These are phyloP conservation scores for Climacium dendroides DNA, from an alignment of 225 moss, liverwort and hornwort species.

Conservation along the genomic window DNA sequence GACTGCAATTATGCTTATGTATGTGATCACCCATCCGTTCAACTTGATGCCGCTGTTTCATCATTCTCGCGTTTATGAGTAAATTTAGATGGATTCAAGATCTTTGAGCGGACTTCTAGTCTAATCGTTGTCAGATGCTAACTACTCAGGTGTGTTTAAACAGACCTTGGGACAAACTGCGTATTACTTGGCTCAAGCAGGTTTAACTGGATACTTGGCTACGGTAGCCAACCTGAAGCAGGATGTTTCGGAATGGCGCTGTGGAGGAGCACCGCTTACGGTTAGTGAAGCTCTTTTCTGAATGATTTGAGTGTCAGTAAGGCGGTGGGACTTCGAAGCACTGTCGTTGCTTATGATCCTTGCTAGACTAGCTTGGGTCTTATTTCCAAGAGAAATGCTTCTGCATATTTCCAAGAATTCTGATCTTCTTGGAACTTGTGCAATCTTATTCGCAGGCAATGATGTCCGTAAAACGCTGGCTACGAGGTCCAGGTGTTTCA, in stretches of 20 bases:
- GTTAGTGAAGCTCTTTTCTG: constrained; percentile 14
- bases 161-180: constrained; percentile 91
- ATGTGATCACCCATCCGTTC: background rate
- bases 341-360: background rate
- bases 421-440: background rate
- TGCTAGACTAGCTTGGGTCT: background rate
- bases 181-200: constrained; percentile 78
- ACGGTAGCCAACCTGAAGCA: constrained; percentile 91
- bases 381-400: background rate
- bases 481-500: constrained; percentile 91
- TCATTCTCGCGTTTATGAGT: background rate
- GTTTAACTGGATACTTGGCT: constrained; percentile 87
- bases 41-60: background rate
- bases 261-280: constrained; percentile 93
- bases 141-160: background rate
- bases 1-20: constrained; percentile 96
- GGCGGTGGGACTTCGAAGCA: background rate
- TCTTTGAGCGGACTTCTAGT: background rate
- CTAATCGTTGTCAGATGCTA: background rate
- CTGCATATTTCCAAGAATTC: background rate
- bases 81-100: background rate
- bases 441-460: constrained; percentile 48
- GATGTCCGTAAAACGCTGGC: constrained; percentile 99
- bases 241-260: constrained; percentile 71
- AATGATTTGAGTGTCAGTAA: background rate